Base-by-base conservation (phyloP, 1,284 basidiomycete species). In the Austroboletus novae-zelandiae region DNA sequence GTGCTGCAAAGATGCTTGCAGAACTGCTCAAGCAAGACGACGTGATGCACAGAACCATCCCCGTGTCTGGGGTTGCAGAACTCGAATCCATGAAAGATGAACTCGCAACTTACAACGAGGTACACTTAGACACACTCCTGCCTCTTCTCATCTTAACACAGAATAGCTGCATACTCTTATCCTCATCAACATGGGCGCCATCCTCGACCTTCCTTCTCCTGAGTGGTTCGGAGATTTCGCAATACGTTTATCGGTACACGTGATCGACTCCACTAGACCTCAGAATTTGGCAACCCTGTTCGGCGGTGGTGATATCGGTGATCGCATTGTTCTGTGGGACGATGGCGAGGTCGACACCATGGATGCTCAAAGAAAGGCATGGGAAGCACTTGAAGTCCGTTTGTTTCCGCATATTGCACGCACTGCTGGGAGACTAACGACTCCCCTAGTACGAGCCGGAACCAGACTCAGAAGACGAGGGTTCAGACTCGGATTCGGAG, bases 251-350 rank as follows among this genome's bases (percentile, higher is more conserved):
- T 83, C 80, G 17, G 80, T 94, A 29, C 97, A 99, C 73, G 84
- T 99, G 61, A 91, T 99, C 69, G 97, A 99, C 70, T 92, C 94
- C 9, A 85, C 89, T 47, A 81, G 97, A 35, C 97, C 97, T 6
- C 87, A 91, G 70, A 94, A 96, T 69, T 75, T 99, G 62, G 80
- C 86, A 40, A 98, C 89, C 71, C 73, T 98, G 27, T 99, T 97
- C 67, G 84, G 85, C 8, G 79, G 79, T 29, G 84, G 83, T 13
- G 79, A 80, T 51, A 83, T 81, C 48, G 82, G 80, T 1, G 84
- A 91, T 52, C 75, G 85, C 37, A 81, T 94, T 37, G 71, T 91
- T 39, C 78, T 97, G 0, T 97, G 94, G 94, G 92, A 94, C 56
- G 94, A 98, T 62, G 92, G 91, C 8, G 83, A 81, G 27, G 84